These are phyloP conservation scores for Speleostelium caveatum DNA, from an alignment of 78 protist genomes.

Conservation along the genomic window DNA sequence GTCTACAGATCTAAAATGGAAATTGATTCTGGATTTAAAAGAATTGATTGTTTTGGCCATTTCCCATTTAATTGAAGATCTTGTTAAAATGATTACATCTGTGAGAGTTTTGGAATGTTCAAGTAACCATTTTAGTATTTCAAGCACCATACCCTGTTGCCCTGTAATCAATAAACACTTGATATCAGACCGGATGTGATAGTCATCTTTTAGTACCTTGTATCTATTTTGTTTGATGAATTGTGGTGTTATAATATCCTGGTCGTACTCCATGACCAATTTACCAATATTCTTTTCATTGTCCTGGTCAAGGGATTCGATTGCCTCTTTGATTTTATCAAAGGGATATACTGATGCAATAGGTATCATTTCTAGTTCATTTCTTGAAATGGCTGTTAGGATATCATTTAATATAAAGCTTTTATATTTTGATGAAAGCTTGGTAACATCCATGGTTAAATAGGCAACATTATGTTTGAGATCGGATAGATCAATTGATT, in stretches of 20 bases:
- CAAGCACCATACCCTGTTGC: not conserved
- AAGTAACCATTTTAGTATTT: conserved; percentile 5
- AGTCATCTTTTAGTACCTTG: not conserved
- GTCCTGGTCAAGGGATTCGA: not conserved
- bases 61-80: conserved; percentile 30
- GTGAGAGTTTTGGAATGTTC: not conserved
- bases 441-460: conserved; percentile 12
- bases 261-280: conserved; percentile 15
- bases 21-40: not conserved
- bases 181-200: not conserved
- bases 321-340: not conserved
- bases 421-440: not conserved
- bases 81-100: conserved; percentile 2
- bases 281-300: conserved; percentile 62
- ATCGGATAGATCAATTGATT: not conserved
- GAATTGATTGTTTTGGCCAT: not conserved
- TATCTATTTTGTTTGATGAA: not conserved
- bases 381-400: not conserved
- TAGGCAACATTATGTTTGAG: conserved; percentile 2
- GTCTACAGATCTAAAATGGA: conserved; percentile 1
- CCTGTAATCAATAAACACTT: not conserved
- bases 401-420: not conserved
- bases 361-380: conserved; percentile 1
- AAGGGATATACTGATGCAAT: not conserved
- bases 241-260: not conserved